Base-by-base conservation (phyloP, 1,139 yeast genomes). In the Taphrina pruni region DNA sequence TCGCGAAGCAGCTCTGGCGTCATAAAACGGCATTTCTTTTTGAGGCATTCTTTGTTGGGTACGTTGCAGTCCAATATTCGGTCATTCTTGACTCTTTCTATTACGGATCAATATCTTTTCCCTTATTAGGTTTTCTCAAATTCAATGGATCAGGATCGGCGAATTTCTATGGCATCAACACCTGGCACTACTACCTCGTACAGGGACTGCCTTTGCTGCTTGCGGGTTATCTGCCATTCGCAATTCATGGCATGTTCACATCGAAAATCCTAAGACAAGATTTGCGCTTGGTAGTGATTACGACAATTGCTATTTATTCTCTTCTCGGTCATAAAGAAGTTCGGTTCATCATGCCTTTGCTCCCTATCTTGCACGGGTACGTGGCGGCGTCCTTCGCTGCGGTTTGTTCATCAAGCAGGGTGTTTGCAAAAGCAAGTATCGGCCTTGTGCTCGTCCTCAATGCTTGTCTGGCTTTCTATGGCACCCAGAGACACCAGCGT, bases 291-390 rank as follows among this genome's bases (percentile, higher is more conserved):
- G 78, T 83, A 0, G 74, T 83, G 0, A 57, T 81, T 0, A 66
- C 82, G 1, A 86, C 88, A 51, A 70, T 88, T 0, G 69, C 79
- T 0, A 80, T 83, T 0, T 91, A 89, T 73, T 89, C 97, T 0
- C 70, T 81, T 1, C 83, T 94, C 21, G 80, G 83, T 14, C 99
- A 95, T 78, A 95, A 95, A 77, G 99, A 95, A 76, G 89, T 91
- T 74, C 83, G 99, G 61, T 95, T 95, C 76, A 82, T 94, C n/a
- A 90, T 88, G 75, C 97, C 96, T 1, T 77, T 94, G 69, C 88
- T 90, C 77, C 98, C 99, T 1, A 75, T 92, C 1, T 79, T 91
- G 70, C 81, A 88, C 39, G 66, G 80, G 0, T 73, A 82, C 36
- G 72, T 85, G 0, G 77, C 85, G 0, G 12, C 60, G 43, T 60